Evolutionary conservation across 2,329 filamentous ascomycete species (phyloP), one percentile per base, ranked within the genome.

Genomic region (Calonectria crousiana): DNA sequence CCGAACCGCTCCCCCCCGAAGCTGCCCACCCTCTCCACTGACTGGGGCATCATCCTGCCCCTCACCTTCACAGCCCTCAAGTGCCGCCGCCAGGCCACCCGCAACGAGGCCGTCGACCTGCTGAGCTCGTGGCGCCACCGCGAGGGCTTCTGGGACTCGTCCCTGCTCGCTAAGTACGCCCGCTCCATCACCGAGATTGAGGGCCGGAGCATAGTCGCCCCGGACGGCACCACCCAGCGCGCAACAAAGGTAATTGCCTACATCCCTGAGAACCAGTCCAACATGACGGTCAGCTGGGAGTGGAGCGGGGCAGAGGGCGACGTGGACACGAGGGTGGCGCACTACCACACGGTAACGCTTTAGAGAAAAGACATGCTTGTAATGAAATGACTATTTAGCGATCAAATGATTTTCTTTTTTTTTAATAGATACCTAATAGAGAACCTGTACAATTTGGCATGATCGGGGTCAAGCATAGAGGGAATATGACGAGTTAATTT

Each of bases 91-190:
- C 38, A 49, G 14, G 28, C 20, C 30, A 34, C 23, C 28, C 16
- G 60, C n/a, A 65, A 47, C 28, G 60, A 65, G 38, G 60, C 60
- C 20, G 18, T 65, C 41, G 38, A n/a, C 20, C 28, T 65, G 16
- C 20, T 65, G 26, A 49, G 41, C 11, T 65, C 38, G 13, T 65
- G 60, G 60, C 60, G 38, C 41, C 60, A 65, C 20, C 60, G 60
- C 18, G 60, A 65, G 26, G 60, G 60, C 26, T 65, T 65, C 20
- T 65, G 60, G 60, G 60, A 65, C n/a, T 65, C 60, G 41, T 65
- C 41, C 10, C 30, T 65, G 60, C 26, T 49, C n/a, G 60, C 60
- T 1, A 65, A 44, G 18, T 65, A 62, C 60, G 38, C 60, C 30
- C 60, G 38, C 14, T 65, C 60, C 20, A 65, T 44, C n/a, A 49